A percentile compares a stretch with the other conserved stretches of the same genome.
Evolutionary conservation across 768 basidiomycete genomes (phyloP).

Genomic region (Filobasidium wieringae): DNA sequence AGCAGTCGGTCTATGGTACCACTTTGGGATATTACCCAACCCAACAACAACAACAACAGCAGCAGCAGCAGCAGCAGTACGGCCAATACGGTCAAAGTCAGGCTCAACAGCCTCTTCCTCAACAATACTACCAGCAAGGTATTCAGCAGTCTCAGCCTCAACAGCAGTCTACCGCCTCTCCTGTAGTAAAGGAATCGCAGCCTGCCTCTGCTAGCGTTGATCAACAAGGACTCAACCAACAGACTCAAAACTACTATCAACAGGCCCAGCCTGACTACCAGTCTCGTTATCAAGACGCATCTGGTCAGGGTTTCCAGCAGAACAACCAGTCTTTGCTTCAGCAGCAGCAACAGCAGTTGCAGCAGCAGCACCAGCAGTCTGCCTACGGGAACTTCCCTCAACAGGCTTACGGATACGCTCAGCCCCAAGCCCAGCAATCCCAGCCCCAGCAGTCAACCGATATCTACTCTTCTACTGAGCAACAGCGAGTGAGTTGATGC

Average conservation of each 20-base stretch:
- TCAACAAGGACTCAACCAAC: constrained; percentile 8
- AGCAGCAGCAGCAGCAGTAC: constrained; percentile 1
- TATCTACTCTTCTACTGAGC: constrained; percentile 24
- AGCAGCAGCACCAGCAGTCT: constrained; percentile 14
- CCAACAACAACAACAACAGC: constrained; percentile 7
- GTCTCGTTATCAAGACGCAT: constrained; percentile 17
- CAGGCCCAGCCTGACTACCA: constrained; percentile 21
- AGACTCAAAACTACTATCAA: constrained; percentile 10
- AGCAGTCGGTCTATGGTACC: constrained; percentile 25
- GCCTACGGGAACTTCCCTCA: constrained; percentile 24
- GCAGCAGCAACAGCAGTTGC: constrained; percentile 19
- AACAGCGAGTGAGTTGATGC: constrained; percentile 24
- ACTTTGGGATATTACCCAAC: constrained; percentile 18
- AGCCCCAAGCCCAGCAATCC: constrained; percentile 19
- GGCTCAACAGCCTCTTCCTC: constrained; percentile 8
- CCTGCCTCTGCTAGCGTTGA: not conserved
- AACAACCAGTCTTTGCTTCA: constrained; percentile 20
- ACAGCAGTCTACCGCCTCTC: constrained; percentile 8
- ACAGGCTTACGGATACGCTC: constrained; percentile 18
- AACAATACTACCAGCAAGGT: constrained; percentile 11
- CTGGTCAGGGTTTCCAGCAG: constrained; percentile 20
- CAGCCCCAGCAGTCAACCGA: constrained; percentile 24
- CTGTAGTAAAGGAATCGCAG: constrained; percentile 9
- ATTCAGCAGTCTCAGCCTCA: constrained; percentile 5
- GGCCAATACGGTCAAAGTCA: constrained; percentile 6